phyloP scores from a whole-genome alignment of 768 basidiomycete genomes.

The Auricularia auricula-judae region DNA sequence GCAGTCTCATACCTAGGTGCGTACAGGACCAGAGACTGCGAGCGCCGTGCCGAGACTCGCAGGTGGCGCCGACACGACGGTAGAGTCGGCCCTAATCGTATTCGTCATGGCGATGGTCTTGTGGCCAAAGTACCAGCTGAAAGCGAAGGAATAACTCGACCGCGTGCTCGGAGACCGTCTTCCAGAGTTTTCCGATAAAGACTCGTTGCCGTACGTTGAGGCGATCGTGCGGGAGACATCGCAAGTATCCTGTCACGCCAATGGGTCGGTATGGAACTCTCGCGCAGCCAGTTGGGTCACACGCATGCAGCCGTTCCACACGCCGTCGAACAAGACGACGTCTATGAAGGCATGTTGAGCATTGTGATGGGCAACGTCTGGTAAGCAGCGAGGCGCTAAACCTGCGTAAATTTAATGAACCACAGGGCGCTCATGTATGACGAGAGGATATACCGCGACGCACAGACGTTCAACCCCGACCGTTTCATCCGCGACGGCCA shows the following conservation, averaged over 20 bases:
- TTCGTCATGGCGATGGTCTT: conserved; percentile 31
- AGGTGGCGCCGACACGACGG: conserved; percentile 18
- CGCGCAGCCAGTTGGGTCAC: too few relatives aligned
- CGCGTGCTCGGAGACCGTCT: conserved; percentile 24
- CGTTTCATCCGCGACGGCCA: conserved; percentile 9
- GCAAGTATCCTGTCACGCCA: conserved; percentile 15
- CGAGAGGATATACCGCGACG: conserved; percentile 11
- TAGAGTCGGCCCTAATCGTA: conserved; percentile 15
- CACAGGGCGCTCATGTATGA: conserved; percentile 6
- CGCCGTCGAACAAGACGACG: conserved; percentile 5
- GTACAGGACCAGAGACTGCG: conserved; percentile 3
- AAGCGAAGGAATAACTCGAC: conserved; percentile 33
- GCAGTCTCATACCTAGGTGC: conserved; percentile 20
- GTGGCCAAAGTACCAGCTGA: conserved; percentile 24
- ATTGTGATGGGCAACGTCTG: conserved; percentile 5
- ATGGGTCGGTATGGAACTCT: conserved; percentile 9
- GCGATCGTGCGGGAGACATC: conserved; percentile 24
- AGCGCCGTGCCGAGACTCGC: neutral
- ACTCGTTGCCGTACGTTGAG: conserved; percentile 26
- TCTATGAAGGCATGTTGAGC: conserved; percentile 8
- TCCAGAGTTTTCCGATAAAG: conserved; percentile 23
- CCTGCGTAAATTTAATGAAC: too few relatives aligned
- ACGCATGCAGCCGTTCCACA: neutral
- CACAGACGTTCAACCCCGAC: conserved; percentile 14
- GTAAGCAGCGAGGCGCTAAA: neutral